A percentile compares a stretch with the other conserved stretches of the same genome.
Evolutionary conservation across 495 filamentous ascomycete genomes (phyloP).

Genomic region (Hypoxylon lenormandii): DNA sequence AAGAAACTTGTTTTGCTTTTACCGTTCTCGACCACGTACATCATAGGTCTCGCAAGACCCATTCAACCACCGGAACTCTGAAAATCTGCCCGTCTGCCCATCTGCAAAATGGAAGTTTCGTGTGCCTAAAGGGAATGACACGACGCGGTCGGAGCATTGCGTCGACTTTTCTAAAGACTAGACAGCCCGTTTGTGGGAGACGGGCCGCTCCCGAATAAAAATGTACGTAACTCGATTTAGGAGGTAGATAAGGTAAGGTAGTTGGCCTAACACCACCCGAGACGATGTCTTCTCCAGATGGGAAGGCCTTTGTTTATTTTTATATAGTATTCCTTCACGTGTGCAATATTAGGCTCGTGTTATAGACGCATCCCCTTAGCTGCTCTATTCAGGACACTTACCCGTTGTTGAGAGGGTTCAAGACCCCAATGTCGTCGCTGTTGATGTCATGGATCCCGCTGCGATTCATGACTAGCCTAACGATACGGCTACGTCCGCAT

Average conservation of each 20-base stretch:
- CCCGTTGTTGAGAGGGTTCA: background rate
- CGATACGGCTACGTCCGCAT: constrained; percentile 9
- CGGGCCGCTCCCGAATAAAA: constrained; percentile 27
- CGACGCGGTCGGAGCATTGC: constrained; percentile 4
- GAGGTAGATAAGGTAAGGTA: too few relatives aligned
- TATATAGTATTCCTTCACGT: background rate
- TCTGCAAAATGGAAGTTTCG: background rate
- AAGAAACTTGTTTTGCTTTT: constrained; percentile 1
- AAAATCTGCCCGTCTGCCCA: background rate
- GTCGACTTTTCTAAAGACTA: constrained; percentile 9
- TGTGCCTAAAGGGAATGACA: background rate
- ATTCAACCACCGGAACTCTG: background rate
- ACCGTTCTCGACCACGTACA: background rate
- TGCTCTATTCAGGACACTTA: too few relatives aligned
- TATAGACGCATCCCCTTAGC: too few relatives aligned
- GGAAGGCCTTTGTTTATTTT: background rate
- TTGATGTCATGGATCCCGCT: constrained; percentile 29
- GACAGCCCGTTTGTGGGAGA: constrained; percentile 8
- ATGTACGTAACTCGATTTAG: constrained; percentile 13
- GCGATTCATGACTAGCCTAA: constrained; percentile 31
- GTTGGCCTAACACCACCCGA: background rate
- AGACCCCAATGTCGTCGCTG: background rate
- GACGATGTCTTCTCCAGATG: constrained; percentile 1
- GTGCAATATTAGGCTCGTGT: too few relatives aligned
- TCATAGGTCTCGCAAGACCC: background rate